These are phyloP conservation scores for Arachis stenosperma DNA, from an alignment of 306 rosid species.

Conservation along the genomic window DNA sequence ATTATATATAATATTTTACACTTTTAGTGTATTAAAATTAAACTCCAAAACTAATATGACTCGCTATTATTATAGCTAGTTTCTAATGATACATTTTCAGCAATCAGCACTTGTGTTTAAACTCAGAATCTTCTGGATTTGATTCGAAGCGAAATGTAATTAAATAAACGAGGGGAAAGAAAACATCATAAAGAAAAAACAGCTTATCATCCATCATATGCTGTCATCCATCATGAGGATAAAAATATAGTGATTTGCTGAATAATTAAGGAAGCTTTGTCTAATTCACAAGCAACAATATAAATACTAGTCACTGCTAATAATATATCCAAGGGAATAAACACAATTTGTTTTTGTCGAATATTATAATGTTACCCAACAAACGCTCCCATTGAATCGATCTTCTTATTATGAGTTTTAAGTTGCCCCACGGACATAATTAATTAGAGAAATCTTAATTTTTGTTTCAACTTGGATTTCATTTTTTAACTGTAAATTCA, in stretches of 20 bases:
- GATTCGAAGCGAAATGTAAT: not conserved
- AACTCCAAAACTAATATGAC: too few species aligned
- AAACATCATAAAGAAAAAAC: not conserved
- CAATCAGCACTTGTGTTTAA: not conserved
- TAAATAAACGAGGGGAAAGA: not conserved
- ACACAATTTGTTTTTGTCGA: not conserved
- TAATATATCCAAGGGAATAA: not conserved
- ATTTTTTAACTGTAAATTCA: not conserved
- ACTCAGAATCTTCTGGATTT: slow-evolving; percentile 7
- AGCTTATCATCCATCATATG: not conserved
- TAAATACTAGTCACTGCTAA: too few species aligned
- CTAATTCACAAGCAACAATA: slow-evolving; percentile 18
- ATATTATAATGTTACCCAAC: not conserved
- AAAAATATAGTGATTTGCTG: not conserved
- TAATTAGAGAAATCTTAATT: not conserved
- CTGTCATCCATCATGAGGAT: not conserved
- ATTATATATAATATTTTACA: too few species aligned
- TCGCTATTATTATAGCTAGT: too few species aligned
- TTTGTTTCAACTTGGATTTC: slow-evolving; percentile 1
- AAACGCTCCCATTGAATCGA: not conserved
- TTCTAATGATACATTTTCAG: too few species aligned
- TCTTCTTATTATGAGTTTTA: not conserved
- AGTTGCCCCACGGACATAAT: not conserved
- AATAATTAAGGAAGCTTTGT: not conserved
- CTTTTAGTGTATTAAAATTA: too few species aligned